Base-by-base conservation (phyloP, 352 stramenopile genomes). In the Pythium aristosporum region DNA sequence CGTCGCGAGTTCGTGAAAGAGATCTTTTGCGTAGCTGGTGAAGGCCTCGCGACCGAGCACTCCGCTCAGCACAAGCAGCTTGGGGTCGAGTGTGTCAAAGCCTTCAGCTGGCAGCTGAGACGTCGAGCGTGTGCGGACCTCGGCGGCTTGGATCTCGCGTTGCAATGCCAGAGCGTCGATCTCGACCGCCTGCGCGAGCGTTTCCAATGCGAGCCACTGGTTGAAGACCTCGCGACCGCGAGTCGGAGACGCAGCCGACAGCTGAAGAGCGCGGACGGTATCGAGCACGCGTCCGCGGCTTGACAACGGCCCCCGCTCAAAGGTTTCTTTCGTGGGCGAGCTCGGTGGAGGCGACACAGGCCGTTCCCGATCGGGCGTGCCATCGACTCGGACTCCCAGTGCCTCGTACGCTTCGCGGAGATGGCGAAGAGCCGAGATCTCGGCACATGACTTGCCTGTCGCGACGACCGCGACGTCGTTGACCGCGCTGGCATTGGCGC, bases 31-130 rank as follows among this genome's bases (percentile, higher is more conserved):
- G 60, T 89, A 91, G 3, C 60, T 54, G 28, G 62, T 62, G 43
- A 89, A 87, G 15, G 72, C 69, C 4, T 50, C 18, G 15, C 23
- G 44, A 0, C 82, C 82, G 2, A 91, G 62, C n/a, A 91, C 71
- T 50, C 83, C 77, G n/a, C 74, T 57, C 6, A 91, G 53, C 46
- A 76, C 77, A 13, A 79, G 78, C 18, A 84, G 44, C 47, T 87
- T 86, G 0, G 78, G 65, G n/a, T 69, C 61, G 15, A 48, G 42
- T 7, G 20, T 21, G 23, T 73, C 55, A 0, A 39, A 47, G 1
- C 30, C 63, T 12, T 61, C 67, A n/a, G 44, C 25, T 0, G 61
- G 52, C 1, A 79, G 60, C 9, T 55, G 53, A 30, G 63, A 56
- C 1, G 72, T 44, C n/a, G 61, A 61, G 16, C 21, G 32, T 20